phyloP scores from a whole-genome alignment of 78 protist genomes.

The Speleostelium caveatum region DNA sequence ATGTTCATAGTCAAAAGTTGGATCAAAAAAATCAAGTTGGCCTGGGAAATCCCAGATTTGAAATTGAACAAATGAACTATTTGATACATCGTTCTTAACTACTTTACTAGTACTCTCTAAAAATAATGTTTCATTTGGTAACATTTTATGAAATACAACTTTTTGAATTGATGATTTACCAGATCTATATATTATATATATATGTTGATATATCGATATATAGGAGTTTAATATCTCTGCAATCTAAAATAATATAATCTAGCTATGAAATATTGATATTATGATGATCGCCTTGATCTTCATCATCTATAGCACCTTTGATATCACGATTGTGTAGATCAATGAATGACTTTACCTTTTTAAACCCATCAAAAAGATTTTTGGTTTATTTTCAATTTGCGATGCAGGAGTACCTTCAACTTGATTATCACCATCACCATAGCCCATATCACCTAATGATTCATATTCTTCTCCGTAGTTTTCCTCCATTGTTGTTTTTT shows the following conservation, averaged over 20 bases:
- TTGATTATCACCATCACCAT: slow-evolving; percentile 72
- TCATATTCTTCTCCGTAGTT: slow-evolving; percentile 69
- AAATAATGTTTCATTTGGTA: slow-evolving; percentile 97
- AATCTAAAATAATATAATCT: background rate
- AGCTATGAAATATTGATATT: background rate
- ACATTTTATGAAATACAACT: slow-evolving; percentile 97
- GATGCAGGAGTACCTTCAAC: slow-evolving; percentile 36
- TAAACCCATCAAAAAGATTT: slow-evolving; percentile 84
- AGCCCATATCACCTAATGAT: slow-evolving; percentile 61
- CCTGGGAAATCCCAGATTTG: slow-evolving; percentile 98
- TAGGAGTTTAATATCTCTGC: background rate
- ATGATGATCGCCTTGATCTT: background rate
- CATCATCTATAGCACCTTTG: background rate
- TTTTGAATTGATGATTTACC: slow-evolving; percentile 95
- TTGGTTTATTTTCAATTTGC: slow-evolving; percentile 83
- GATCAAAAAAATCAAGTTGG: slow-evolving; percentile 88
- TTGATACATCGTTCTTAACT: slow-evolving; percentile 84
- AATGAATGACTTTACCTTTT: slow-evolving; percentile 32
- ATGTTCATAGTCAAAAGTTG: slow-evolving; percentile 84
- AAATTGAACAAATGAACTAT: slow-evolving; percentile 93
- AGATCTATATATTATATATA: slow-evolving; percentile 73
- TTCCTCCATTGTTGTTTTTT: no score
- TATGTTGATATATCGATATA: background rate
- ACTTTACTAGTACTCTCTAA: slow-evolving; percentile 91
- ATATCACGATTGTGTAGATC: background rate